phyloP scores from a whole-genome alignment of 331 rosid species.

The Erythrophleum ivorense region DNA sequence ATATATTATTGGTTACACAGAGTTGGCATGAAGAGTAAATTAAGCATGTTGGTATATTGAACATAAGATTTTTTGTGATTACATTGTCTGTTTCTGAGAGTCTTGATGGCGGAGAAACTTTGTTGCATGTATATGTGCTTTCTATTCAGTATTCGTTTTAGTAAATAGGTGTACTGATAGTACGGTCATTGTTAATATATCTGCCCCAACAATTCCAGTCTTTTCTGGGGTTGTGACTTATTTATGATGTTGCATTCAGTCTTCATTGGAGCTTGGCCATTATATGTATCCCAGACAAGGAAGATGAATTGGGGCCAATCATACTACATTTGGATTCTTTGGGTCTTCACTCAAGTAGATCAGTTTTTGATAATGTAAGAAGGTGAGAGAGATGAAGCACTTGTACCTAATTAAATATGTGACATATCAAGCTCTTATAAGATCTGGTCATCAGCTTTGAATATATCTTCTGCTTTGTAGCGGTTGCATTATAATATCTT shows the following conservation, averaged over 20 bases:
- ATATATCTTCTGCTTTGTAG: constrained; percentile 3
- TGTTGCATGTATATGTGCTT: neutral
- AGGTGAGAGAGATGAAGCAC: constrained; percentile 59
- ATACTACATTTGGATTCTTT: constrained; percentile 94
- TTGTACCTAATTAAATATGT: constrained; percentile 19
- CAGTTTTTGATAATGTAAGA: constrained; percentile 73
- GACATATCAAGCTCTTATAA: neutral
- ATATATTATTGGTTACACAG: neutral
- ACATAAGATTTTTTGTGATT: neutral
- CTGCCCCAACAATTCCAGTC: constrained; percentile 15
- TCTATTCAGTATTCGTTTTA: constrained; percentile 23
- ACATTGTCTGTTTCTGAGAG: neutral
- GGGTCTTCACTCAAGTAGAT: constrained; percentile 80
- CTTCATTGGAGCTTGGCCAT: constrained; percentile 96
- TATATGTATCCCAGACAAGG: constrained; percentile 87
- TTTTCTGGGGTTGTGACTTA: constrained; percentile 37
- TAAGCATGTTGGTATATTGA: neutral
- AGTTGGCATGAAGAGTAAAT: neutral
- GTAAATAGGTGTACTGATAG: neutral
- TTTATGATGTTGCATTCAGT: constrained; percentile 55
- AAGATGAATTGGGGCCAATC: constrained; percentile 85
- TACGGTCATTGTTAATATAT: constrained; percentile 19
- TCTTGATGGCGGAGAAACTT: neutral
- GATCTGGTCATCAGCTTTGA: neutral
- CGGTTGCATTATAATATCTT: no score